Evolutionary conservation across 257 asterid species (phyloP).

Genomic region (Linderniella brevidens): DNA sequence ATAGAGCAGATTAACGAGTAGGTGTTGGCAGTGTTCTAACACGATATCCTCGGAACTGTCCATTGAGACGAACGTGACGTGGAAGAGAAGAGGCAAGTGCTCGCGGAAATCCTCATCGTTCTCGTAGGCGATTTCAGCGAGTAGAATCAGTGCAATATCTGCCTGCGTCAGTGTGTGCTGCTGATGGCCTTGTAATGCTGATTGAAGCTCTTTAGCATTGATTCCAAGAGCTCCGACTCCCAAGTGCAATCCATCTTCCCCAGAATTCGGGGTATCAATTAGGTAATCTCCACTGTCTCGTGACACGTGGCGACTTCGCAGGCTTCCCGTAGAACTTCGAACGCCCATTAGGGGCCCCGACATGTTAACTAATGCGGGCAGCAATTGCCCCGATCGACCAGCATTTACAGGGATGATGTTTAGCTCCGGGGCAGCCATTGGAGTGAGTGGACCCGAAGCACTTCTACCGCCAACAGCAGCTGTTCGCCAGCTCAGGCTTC

Average conservation of each 20-base stretch:
- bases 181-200: slow-evolving; percentile 98
- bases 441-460: slow-evolving; percentile 91
- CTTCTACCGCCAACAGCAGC: slow-evolving; percentile 94
- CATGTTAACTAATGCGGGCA: slow-evolving; percentile 90
- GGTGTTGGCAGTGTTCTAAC: slow-evolving; percentile 95
- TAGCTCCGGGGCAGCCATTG: slow-evolving; percentile 89
- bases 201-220: slow-evolving; percentile 91
- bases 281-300: slow-evolving; percentile 96
- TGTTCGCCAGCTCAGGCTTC: slow-evolving; percentile 98
- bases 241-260: slow-evolving; percentile 74
- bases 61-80: slow-evolving; percentile 97
- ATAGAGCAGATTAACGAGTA: slow-evolving; percentile 84
- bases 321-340: slow-evolving; percentile 91
- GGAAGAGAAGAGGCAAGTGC: slow-evolving; percentile 93
- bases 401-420: slow-evolving; percentile 76
- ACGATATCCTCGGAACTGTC: slow-evolving; percentile 99
- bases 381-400: slow-evolving; percentile 93
- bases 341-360: slow-evolving; percentile 98
- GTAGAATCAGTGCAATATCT: slow-evolving; percentile 79
- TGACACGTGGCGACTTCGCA: slow-evolving; percentile 93
- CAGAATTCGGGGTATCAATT: slow-evolving; percentile 93
- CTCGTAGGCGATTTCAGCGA: slow-evolving; percentile 98
- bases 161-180: slow-evolving; percentile 91
- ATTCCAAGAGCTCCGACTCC: slow-evolving; percentile 55
- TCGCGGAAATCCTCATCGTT: slow-evolving; percentile 97